Evolutionary conservation across 2,329 filamentous ascomycete genomes (phyloP), one percentile per base, ranked within the genome.

Genomic region (Trichoderma endophyticum): DNA sequence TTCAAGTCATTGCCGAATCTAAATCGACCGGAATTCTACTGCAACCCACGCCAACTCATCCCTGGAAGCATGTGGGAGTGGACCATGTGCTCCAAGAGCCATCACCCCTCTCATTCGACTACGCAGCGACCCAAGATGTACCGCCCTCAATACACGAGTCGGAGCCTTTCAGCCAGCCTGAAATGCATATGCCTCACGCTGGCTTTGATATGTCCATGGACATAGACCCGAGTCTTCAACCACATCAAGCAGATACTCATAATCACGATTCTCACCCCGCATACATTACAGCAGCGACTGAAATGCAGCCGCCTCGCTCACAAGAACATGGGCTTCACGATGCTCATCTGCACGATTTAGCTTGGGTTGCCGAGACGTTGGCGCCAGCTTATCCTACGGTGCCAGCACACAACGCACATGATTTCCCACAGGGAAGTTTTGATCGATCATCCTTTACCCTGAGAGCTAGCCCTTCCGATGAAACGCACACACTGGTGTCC

Each of bases 1-100:
- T 78, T n/a, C 75, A 78, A 62, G 74, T 78, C n/a, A 75, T 77
- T 51, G 77, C 76, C 18, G 77, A 81, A 72, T 68, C 76, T 14
- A 76, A 74, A 15, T 64, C 76, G 18, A 36, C 71, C 2, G 71
- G 57, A 21, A 32, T 70, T 32, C 11, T 64, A n/a, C 66, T 73
- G 14, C 70, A 73, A 7, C 62, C 74, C 11, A 73, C 74, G 11
- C 73, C 75, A 43, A 69, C 69, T 12, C 70, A 71, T 26, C 18
- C 36, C 6, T 66, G 71, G 71, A 70, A 69, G 36, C 67, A 62
- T 34, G 36, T 15, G 7, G 61, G 59, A 26, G 30, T 56, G 21
- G 28, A 32, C 61, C 63, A 48, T 21, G 61, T 36, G 36, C 48
- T 63, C 3, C 60, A 70, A 63, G 66, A 64, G 6, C 71, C 71